Base-by-base conservation (phyloP, 495 filamentous ascomycete species). In the Xeromyces bisporus region DNA sequence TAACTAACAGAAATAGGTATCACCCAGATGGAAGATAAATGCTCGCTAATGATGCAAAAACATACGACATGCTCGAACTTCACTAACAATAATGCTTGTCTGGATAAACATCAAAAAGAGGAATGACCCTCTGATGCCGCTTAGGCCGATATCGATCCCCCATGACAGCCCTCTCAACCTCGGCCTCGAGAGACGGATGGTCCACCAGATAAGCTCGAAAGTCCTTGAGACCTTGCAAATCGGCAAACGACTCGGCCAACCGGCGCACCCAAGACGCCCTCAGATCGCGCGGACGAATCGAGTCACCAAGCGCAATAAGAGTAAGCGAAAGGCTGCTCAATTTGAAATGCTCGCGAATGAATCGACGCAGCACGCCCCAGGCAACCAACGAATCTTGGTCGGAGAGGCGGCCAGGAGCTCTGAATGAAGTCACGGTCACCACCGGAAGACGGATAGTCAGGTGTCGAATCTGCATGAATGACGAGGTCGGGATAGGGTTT, bases 281-380 rank as follows among this genome's bases (percentile, higher is more conserved):
- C 5, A n/a, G n/a, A n/a, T n/a, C n/a, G n/a, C n/a, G 20, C 20
- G 9, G 20, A 5, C 9, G 20, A 21, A 9, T 21, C 4, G 9
- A 5, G 9, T 21, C 9, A 21, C 5, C 20, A 21, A 9, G 20
- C 20, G 4, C 20, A 9, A 21, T 21, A 21, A 21, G 4, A 21
- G 20, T 21, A 2, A 50, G 26, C 0, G 38, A 42, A 0, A 50
- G 37, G 15, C 26, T 32, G 6, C 33, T 12, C 16, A 50, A 15
- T n/a, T 42, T 29, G 27, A 46, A 50, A 30, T 50, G 43, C 25
- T 46, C 41, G 5, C 46, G 43, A 15, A 50, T 50, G 24, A 46
- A 50, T 10, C 18, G 14, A 16, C 8, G 14, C 9, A 30, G n/a
- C 18, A 6, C 14, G 14, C 9, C 14, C 28, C 28, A 30, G n/a